Conservation (phyloP, 805 yeast species). For the Saturnispora ahearnii region DNA sequence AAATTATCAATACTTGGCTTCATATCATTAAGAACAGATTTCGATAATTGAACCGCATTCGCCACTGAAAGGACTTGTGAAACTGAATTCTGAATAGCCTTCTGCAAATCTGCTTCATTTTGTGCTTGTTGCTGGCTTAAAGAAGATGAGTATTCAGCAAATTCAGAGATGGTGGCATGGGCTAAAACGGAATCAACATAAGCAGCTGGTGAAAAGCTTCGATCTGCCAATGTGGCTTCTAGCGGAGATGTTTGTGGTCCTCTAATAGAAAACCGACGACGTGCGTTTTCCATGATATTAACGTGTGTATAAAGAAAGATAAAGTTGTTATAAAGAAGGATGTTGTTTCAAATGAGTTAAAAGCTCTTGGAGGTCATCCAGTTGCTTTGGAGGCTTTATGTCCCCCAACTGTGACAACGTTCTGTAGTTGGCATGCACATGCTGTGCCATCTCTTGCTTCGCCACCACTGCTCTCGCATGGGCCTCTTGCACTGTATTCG, state of each 20-base stretch:
- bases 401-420: neutral
- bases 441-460: neutral
- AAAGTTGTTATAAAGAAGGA: neutral
- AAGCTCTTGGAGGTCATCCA: neutral
- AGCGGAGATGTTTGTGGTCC: slow-evolving; percentile 1
- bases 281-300: slow-evolving; percentile 3
- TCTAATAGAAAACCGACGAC: slow-evolving; percentile 7
- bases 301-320: neutral
- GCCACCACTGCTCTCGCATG: neutral
- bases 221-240: neutral
- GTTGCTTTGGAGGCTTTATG: neutral
- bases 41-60: slow-evolving; percentile 53
- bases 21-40: slow-evolving; percentile 50
- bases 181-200: slow-evolving; percentile 4
- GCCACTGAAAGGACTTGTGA: slow-evolving; percentile 52
- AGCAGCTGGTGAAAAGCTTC: neutral
- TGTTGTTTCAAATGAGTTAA: neutral
- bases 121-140: slow-evolving; percentile 13
- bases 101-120: slow-evolving; percentile 50
- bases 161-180: slow-evolving; percentile 5
- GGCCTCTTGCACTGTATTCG: neutral
- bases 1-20: slow-evolving; percentile 53
- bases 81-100: slow-evolving; percentile 52
- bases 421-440: neutral
- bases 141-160: slow-evolving; percentile 3